phyloP scores from a whole-genome alignment of 2,329 filamentous ascomycete genomes.

The Apiospora marii region DNA sequence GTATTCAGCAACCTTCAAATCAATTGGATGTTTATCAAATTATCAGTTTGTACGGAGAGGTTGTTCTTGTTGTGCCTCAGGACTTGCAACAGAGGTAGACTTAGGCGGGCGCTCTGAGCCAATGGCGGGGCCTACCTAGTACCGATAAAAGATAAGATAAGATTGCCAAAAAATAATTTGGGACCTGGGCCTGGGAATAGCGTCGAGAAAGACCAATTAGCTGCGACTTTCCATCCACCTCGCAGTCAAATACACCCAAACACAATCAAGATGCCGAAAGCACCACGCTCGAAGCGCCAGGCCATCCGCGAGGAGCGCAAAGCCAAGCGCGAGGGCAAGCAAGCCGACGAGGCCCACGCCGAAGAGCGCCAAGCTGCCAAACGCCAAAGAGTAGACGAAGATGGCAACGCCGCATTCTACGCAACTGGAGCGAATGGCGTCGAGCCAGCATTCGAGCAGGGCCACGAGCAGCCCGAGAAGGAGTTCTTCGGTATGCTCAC shows the following conservation, averaged over 20 bases:
- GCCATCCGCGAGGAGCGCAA: conserved; percentile 45
- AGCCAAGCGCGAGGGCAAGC: conserved; percentile 39
- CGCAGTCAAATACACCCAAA: background rate
- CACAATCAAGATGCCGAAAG: conserved; percentile 41
- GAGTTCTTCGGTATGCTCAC: conserved; percentile 94
- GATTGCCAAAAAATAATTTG: conserved; percentile 10
- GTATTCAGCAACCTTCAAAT: background rate
- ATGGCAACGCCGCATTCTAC: conserved; percentile 27
- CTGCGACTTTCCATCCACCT: background rate
- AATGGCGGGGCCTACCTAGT: background rate
- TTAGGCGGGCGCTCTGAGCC: background rate
- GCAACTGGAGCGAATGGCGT: conserved; percentile 34
- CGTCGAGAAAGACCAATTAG: conserved; percentile 4
- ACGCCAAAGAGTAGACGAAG: conserved; percentile 39
- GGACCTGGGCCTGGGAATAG: conserved; percentile 14
- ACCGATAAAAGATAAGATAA: conserved; percentile 19
- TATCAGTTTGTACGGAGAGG: too few species aligned
- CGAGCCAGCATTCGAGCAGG: conserved; percentile 28
- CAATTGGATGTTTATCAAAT: too few species aligned
- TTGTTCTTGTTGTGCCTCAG: background rate
- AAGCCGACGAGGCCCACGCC: conserved; percentile 28
- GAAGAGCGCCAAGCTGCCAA: conserved; percentile 35
- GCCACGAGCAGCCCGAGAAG: conserved; percentile 54
- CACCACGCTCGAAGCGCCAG: conserved; percentile 44
- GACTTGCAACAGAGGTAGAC: background rate